Evolutionary conservation across 2,329 filamentous ascomycete genomes (phyloP), one percentile per base, ranked within the genome.

Genomic region (Penicillium nordicum): DNA sequence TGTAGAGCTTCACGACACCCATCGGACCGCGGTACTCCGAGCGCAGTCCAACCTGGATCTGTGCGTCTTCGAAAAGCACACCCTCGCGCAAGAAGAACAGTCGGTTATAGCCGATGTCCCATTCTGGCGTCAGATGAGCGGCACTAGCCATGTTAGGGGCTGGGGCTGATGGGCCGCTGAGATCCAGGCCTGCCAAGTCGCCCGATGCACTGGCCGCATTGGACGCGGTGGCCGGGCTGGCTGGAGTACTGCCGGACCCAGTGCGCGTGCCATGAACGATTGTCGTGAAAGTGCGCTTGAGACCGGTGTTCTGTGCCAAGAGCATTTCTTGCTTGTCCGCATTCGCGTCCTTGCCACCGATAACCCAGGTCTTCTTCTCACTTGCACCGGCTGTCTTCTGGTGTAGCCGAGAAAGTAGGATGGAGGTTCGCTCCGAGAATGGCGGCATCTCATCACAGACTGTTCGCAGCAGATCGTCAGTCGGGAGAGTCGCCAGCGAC

Each of bases 381-480:
- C 90, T 96, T 14, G 91, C 94, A 58, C 89, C 90, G 46, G 89
- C 89, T 68, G 95, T 92, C 78, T 96, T 97, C 75, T 96, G 92
- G 75, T 99, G 93, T 48, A 99, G 82, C 56, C 94, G 84, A 38
- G 93, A 97, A 11, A 99, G 80, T 29, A 99, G 80, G 1, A 94
- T 93, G 5, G 94, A 97, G 57, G 96, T 88, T 58, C 95, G 83
- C 73, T 99, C 92, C 0, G 94, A 95, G 76, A 97, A 99, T 0
- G 94, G 92, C 2, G 94, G 94, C 95, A 99, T 99, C 73, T 99
- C 94, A 66, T 99, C 94, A 73, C 92, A 96, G 6, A 99, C 87
- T 0, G 94, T 97, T 50, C 94, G 86, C 12, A 99, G 80, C 7
- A 99, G 82, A 63, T 97, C 92, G 67, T 99, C 94, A 0, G 90